phyloP scores from a whole-genome alignment of 352 stramenopile species.

The Phytophthora colocasiae region DNA sequence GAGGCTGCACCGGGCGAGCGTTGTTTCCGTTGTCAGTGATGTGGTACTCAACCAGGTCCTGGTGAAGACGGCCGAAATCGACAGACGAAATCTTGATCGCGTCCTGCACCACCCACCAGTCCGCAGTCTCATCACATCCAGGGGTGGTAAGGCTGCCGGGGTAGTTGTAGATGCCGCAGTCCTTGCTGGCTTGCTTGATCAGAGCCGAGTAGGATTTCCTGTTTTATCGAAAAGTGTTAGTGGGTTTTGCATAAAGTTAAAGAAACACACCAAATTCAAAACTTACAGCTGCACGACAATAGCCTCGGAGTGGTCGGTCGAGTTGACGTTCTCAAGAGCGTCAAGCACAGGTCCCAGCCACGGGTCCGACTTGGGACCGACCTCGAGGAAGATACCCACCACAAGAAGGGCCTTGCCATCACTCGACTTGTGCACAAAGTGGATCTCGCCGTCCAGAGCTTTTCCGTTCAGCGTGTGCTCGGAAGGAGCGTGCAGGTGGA shows the following conservation, averaged over 20 bases:
- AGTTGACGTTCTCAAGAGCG: conserved; percentile 41
- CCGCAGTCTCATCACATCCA: conserved; percentile 53
- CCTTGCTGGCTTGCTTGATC: conserved; percentile 16
- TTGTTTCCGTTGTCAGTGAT: conserved; percentile 54
- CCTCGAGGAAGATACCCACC: conserved; percentile 44
- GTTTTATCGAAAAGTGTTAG: conserved; percentile 14
- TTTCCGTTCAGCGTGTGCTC: conserved; percentile 68
- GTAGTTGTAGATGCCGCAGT: conserved; percentile 63
- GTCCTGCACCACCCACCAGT: conserved; percentile 72
- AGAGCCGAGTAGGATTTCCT: conserved; percentile 48
- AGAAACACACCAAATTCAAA: background rate
- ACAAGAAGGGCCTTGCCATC: conserved; percentile 49
- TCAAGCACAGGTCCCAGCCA: conserved; percentile 48
- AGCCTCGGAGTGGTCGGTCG: conserved; percentile 10
- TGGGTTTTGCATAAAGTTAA: background rate
- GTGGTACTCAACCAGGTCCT: conserved; percentile 41
- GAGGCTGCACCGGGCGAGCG: conserved; percentile 44
- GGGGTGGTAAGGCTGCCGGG: conserved; percentile 71
- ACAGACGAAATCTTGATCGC: conserved; percentile 49
- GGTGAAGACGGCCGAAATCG: conserved; percentile 45
- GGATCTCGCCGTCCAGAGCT: conserved; percentile 54
- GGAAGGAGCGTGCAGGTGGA: conserved; percentile 63
- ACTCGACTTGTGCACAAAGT: conserved; percentile 63
- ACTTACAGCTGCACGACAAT: conserved; percentile 43
- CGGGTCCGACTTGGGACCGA: conserved; percentile 23